Base-by-base conservation (phyloP, 306 rosid species). In the Trifolium dubium region DNA sequence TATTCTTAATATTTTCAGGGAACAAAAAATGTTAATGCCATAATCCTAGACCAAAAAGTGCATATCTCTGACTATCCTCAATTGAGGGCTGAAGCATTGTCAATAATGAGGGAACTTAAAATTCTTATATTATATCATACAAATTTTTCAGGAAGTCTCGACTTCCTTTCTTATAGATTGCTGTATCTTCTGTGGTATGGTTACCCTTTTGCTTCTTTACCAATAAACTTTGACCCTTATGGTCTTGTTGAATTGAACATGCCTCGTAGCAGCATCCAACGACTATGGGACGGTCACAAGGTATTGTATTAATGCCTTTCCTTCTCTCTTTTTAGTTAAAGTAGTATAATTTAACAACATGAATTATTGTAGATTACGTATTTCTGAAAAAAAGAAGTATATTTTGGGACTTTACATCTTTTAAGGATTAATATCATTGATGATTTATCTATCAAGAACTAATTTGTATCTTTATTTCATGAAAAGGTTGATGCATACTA, bases 201-300 rank as follows among this genome's bases (percentile, higher is more conserved):
- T 11, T 79, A 59, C 13, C 79, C 83, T 23, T 74, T 80, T 32
- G 10, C 60, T 29, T 59, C 60, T 73, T 62, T 80, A 76, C 83
- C 79, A 5, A 40, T 19, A 29, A 12, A 14, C 13, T 80, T 67
- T 67, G 58, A 53, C 19, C 72, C 59, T 0, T 30, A 0, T 29
- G 2, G 10, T 12, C 79, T 80, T 3, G 72, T 67, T 5, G 72
- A 80, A 51, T 17, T 80, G 28, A 60, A 59, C n/a, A 15, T 80
- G 71, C 60, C 72, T 30, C 2, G 28, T 1, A 80, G 79, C 46
- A 4, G 11, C 28, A 50, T 67, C 9, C 28, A 23, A 10, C 40
- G 3, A 12, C 39, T 74, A 28, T 80, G 58, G 58, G 28, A 51
- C 11, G 58, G 58, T 51, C 58, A 7, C 29, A 51, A 51, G 58